Conservation (phyloP, 2,329 filamentous ascomycete genomes). For the Cryphonectria japonica region DNA sequence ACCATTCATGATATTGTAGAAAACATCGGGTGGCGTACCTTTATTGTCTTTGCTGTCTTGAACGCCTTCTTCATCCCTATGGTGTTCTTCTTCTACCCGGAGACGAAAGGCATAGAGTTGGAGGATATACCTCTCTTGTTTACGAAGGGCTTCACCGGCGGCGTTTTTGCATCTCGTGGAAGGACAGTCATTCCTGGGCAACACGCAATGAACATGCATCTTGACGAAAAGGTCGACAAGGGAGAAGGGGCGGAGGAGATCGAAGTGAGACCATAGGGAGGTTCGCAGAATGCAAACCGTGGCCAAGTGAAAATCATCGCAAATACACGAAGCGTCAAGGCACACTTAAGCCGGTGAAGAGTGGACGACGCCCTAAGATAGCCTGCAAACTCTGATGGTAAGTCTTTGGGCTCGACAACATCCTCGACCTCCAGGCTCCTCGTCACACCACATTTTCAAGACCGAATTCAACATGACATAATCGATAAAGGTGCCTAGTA, state of each 20-base stretch:
- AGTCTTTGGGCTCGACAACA: neutral
- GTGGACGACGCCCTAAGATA: neutral
- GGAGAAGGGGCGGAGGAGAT: constrained; percentile 2
- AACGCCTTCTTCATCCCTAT: constrained; percentile 38
- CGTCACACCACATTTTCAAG: neutral
- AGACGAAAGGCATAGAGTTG: constrained; percentile 47
- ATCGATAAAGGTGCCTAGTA: neutral
- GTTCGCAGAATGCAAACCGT: no score
- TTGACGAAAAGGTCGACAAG: constrained; percentile 4
- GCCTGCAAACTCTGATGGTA: neutral
- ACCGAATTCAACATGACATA: neutral
- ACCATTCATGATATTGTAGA: neutral
- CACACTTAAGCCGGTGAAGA: neutral
- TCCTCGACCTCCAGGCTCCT: neutral
- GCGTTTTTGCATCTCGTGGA: constrained; percentile 33
- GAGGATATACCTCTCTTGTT: constrained; percentile 51
- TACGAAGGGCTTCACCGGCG: constrained; percentile 42
- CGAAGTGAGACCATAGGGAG: neutral
- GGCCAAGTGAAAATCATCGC: neutral
- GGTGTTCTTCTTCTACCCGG: constrained; percentile 47
- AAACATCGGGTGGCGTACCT: constrained; percentile 35
- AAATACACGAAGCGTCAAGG: neutral
- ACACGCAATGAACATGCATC: constrained; percentile 9
- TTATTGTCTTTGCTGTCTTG: constrained; percentile 30
- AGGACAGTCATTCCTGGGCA: constrained; percentile 17